These are phyloP conservation scores for Citrus trifoliata DNA, from an alignment of 345 rosid species.

Conservation along the genomic window DNA sequence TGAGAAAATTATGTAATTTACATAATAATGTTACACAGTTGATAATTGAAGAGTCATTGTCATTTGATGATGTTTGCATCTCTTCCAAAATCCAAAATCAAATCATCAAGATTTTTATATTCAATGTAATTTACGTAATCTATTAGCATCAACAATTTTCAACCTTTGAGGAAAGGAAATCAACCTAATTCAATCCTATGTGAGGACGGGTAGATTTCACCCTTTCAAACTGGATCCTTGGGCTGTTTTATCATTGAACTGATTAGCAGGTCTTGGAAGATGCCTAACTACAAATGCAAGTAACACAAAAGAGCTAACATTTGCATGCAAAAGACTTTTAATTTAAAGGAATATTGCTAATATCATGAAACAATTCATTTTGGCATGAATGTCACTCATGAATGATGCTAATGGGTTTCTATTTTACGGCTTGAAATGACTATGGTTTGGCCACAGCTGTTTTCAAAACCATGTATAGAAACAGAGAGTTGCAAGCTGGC, in stretches of 20 bases:
- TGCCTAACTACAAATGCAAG: too few species aligned
- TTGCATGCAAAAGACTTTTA: too few species aligned
- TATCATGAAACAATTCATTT: background rate
- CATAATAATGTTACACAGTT: too few species aligned
- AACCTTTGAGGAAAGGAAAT: too few species aligned
- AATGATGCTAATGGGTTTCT: background rate
- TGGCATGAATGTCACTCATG: background rate
- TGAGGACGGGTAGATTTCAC: too few species aligned
- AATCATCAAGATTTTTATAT: too few species aligned
- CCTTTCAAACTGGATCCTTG: too few species aligned
- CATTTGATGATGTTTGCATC: background rate
- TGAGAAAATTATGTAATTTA: rapidly evolving
- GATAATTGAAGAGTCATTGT: background rate
- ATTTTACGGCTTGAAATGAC: background rate
- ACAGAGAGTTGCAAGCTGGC: slow-evolving; percentile 12
- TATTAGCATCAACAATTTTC: too few species aligned
- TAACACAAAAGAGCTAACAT: too few species aligned
- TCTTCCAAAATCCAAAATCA: background rate
- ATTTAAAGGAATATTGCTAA: background rate
- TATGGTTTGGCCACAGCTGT: slow-evolving; percentile 19
- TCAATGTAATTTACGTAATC: background rate
- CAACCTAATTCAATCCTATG: too few species aligned
- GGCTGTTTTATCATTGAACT: too few species aligned
- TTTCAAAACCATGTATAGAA: background rate
- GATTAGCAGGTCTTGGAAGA: too few species aligned